Evolutionary conservation across 495 filamentous ascomycete genomes (phyloP).

Genomic region (Penicillium daleae): DNA sequence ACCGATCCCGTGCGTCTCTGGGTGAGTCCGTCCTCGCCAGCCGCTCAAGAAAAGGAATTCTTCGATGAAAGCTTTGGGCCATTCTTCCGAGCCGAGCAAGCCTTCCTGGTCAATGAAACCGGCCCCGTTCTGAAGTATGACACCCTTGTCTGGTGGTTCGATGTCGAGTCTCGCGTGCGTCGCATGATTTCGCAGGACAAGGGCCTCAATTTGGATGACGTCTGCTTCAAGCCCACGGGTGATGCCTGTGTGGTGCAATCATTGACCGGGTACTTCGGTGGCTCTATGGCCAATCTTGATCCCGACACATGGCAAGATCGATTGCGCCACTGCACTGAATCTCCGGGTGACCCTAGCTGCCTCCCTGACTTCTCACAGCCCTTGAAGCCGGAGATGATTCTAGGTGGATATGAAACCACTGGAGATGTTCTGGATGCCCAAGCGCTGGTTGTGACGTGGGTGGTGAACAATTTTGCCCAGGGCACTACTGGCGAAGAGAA

Average conservation of each 20-base stretch:
- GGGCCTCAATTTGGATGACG: slow-evolving; percentile 71
- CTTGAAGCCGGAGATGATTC: slow-evolving; percentile 77
- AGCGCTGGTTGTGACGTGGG: slow-evolving; percentile 91
- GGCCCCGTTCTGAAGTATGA: slow-evolving; percentile 85
- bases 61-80: slow-evolving; percentile 96
- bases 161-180: slow-evolving; percentile 75
- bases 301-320: slow-evolving; percentile 68
- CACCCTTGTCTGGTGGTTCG: slow-evolving; percentile 92
- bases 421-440: slow-evolving; percentile 71
- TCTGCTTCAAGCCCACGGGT: slow-evolving; percentile 93
- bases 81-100: slow-evolving; percentile 92
- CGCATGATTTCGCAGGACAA: slow-evolving; percentile 66
- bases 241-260: slow-evolving; percentile 92
- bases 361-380: slow-evolving; percentile 87
- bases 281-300: slow-evolving; percentile 63
- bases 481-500: slow-evolving; percentile 66
- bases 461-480: slow-evolving; percentile 85
- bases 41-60: slow-evolving; percentile 90
- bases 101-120: slow-evolving; percentile 85
- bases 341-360: slow-evolving; percentile 71
- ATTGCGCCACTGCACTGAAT: slow-evolving; percentile 70
- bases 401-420: slow-evolving; percentile 75
- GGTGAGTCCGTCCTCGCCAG: slow-evolving; percentile 90
- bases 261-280: slow-evolving; percentile 80
- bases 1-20: slow-evolving; percentile 88